Evolutionary conservation across 1,139 yeast genomes (phyloP), one percentile per base, ranked within the genome.

Genomic region (Saccharomyces hybrid): DNA sequence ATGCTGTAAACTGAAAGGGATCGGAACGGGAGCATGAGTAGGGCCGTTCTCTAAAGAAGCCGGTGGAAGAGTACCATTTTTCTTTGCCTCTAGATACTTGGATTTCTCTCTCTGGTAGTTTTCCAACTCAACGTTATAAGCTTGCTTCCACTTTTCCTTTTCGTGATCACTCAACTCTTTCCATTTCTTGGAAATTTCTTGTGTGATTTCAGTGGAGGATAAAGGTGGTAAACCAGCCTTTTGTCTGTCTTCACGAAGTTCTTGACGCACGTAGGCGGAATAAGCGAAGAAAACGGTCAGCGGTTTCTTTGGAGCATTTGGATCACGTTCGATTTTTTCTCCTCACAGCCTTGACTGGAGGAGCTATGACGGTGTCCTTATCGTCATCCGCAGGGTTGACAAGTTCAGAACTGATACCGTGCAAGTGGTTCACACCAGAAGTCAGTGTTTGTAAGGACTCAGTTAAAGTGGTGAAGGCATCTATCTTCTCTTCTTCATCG

Each of bases 251-350:
- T 82, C 83, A 58, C 85, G 82, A 60, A 89, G 67, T 21, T 73
- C 70, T 57, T 83, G 85, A 66, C 91, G 80, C 57, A 82, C 77
- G 62, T 80, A 80, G 62, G 84, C 83, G 47, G 85, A 80, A 69
- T 82, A 89, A 47, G 91, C 86, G 71, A 89, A 88, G 74, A 84
- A 89, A 56, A 88, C 86, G 42, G 97, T 88, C 66, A 87, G 74
- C 26, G 76, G 82, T 73, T 78, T 78, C 70, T 77, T 77, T 55
- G 82, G 82, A 46, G 81, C 81, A 58, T 77, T 75, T 48, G 81
- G 81, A 62, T 79, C 88, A 65, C 76, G 78, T 65, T 78, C 81
- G 59, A 70, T 77, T 67, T 76, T 76, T 81, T 70, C 80, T 81
- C 72, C 77, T 79, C 56, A 67, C 71, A 47, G 66, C 64, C 41